Percentiles rank a stretch among this genome's conserved stretches.
phyloP scores from a whole-genome alignment of 306 rosid species.

The Castanea sativa region DNA sequence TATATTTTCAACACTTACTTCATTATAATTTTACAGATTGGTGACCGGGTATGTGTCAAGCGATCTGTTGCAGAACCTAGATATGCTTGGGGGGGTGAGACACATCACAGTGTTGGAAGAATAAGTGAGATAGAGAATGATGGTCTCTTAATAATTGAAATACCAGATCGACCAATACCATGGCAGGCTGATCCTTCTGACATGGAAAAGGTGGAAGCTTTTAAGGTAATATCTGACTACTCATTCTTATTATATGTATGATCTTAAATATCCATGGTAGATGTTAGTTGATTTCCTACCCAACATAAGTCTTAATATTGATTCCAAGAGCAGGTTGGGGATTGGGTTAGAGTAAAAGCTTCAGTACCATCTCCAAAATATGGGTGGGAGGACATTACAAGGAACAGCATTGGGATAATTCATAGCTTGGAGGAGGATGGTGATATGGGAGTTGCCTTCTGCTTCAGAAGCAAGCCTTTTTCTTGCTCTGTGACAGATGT shows the following conservation, averaged over 20 bases:
- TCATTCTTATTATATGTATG: constrained; percentile 7
- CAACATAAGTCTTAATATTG: constrained; percentile 14
- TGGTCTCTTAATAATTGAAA: constrained; percentile 87
- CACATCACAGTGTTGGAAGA: constrained; percentile 95
- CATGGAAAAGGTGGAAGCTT: constrained; percentile 97
- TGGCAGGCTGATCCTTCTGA: constrained; percentile 99
- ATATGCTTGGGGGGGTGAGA: constrained; percentile 99
- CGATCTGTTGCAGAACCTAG: constrained; percentile 99
- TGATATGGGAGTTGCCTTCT: constrained; percentile 91
- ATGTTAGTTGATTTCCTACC: constrained; percentile 16
- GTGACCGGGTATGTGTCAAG: constrained; percentile 89
- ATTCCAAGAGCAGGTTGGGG: constrained; percentile 68
- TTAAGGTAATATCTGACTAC: constrained; percentile 55
- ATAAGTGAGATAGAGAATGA: constrained; percentile 96
- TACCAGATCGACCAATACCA: constrained; percentile 90
- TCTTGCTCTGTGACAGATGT: constrained; percentile 91
- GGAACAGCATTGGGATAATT: constrained; percentile 87
- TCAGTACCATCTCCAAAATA: constrained; percentile 96
- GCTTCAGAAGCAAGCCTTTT: constrained; percentile 96
- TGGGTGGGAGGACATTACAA: constrained; percentile 95
- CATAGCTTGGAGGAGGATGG: constrained; percentile 96
- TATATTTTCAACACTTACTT: constrained; percentile 13
- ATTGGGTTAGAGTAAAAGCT: constrained; percentile 98
- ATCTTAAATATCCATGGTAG: constrained; percentile 4
- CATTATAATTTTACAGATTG: constrained; percentile 59